A percentile compares a stretch with the other conserved stretches of the same genome.
Evolutionary conservation across 1,284 basidiomycete species (phyloP).

Genomic region (Ganoderma lucidum): DNA sequence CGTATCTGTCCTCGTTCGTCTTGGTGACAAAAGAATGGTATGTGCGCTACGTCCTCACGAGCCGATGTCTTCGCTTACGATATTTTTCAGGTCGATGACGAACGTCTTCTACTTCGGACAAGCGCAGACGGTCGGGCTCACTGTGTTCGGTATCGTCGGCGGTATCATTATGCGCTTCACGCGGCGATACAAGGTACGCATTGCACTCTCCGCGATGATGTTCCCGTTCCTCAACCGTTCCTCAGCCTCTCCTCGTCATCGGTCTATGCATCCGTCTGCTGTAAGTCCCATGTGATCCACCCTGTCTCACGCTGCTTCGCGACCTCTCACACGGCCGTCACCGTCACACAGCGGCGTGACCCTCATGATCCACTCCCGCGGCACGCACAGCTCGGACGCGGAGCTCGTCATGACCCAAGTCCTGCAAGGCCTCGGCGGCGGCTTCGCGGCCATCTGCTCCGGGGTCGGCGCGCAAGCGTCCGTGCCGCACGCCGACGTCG

Average conservation of each 20-base stretch:
- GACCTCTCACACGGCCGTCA: neutral
- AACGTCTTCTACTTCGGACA: constrained; percentile 63
- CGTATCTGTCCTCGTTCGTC: constrained; percentile 69
- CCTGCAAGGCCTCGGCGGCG: constrained; percentile 82
- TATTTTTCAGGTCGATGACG: constrained; percentile 52
- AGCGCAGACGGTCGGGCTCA: constrained; percentile 67
- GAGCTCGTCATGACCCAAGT: constrained; percentile 77
- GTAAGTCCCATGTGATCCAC: constrained; percentile 28
- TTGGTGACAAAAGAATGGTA: constrained; percentile 69
- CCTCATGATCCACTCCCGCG: constrained; percentile 78
- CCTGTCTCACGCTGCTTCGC: neutral
- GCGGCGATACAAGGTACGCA: constrained; percentile 59
- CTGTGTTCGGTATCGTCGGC: constrained; percentile 69
- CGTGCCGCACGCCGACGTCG: constrained; percentile 81
- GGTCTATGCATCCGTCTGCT: constrained; percentile 76
- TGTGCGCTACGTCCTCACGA: constrained; percentile 9
- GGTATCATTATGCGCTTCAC: constrained; percentile 64
- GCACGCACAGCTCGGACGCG: constrained; percentile 63
- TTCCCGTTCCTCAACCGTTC: neutral
- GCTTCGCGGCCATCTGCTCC: constrained; percentile 75
- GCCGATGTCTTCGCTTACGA: neutral
- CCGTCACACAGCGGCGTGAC: constrained; percentile 59
- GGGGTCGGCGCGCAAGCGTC: constrained; percentile 84
- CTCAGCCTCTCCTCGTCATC: constrained; percentile 64
- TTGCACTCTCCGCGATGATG: neutral